Base-by-base conservation (phyloP, 1,284 basidiomycete genomes). In the Trichosporon ovoides region DNA sequence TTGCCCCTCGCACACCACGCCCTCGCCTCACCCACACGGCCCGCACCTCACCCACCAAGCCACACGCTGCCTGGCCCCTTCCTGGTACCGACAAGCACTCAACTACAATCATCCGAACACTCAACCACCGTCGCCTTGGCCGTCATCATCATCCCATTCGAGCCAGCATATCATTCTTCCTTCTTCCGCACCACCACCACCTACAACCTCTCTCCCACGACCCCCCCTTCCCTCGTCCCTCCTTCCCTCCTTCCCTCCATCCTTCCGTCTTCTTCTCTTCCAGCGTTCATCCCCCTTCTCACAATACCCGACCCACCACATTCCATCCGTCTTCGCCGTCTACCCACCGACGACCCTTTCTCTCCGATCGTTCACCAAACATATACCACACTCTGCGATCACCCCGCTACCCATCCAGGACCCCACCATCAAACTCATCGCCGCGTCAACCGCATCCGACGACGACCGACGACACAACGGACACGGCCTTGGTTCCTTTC, bases 91-190 rank as follows among this genome's bases (percentile, higher is more conserved):
- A 28, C 43, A 11, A 48, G 22, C 43, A 48, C 43, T 28, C 43
- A 48, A 28, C 43, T 28, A 48, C 43, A 28, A 48, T 48, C 43
- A 48, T 48, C 43, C 43, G 28, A 48, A 22, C 7, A 48, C 24
- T 48, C 43, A 22, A 31, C n/a, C 43, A 48, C 28, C 22, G 43
- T 48, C 43, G 11, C 24, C 43, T 48, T 24, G 24, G 22, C 43
- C 24, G 43, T 24, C 35, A 37, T 13, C 35, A 37, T 14, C 35
- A 37, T n/a, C 28, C 28, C 28, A 31, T 31, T 9, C 28, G 4
- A 4, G 28, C 28, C 28, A 31, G 28, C 28, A 31, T 31, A 31
- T 37, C 3, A 10, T 48, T 31, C 43, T 28, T 48, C 22, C 28
- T 48, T 24, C 43, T 28, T 48, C 28, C 43, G 16, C 40, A 43